Base-by-base conservation (phyloP, 2,329 filamentous ascomycete genomes). In the Alternaria arbusti region DNA sequence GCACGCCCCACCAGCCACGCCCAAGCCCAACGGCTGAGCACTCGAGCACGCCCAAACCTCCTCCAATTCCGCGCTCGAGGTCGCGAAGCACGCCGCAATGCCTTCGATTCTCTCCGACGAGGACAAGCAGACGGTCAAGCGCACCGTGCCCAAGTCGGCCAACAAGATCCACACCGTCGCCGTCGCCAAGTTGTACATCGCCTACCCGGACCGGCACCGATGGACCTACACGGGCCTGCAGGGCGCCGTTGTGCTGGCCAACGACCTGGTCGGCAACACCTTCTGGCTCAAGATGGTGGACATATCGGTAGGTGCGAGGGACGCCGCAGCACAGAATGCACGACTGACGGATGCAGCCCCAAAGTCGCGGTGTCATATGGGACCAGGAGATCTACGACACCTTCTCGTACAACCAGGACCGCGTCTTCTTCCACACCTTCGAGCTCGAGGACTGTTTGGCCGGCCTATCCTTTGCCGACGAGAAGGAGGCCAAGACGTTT, bases 281-380 rank as follows among this genome's bases (percentile, higher is more conserved):
- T 97, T 94, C 82, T 99, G 95, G 93, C 84, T 99, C 71, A 99
- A 99, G 85, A 85, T 99, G 83, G 96, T 99, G 55, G 96, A 99
- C 80, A 90, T 99, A 60, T 97, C 94, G 78, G 94, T 97, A 86
- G 77, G 90, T 85, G 30, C 50, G 44, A 26, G 32, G 26, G 22
- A 15, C 15, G 28, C 52, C 8, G 10, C 17, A 43, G 47, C 20
- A 12, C 45, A 15, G 30, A 23, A 25, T 17, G 40, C 22, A 40
- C 54, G 32, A 59, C 71, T 74, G 63, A 68, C 58, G 93, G 93
- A 97, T 76, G 61, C 64, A 75, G 73, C 66, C 74, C 15, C 65
- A 73, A 63, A 69, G 65, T 64, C 74, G 74, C 49, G 74, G 74
- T 54, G 74, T 76, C 47, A 72, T 77, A 36, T 77, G 74, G 74